Evolutionary conservation across 23 red algal species (phyloP), one percentile per base, ranked within the genome.

Genomic region (Gracilaria gracilis): DNA sequence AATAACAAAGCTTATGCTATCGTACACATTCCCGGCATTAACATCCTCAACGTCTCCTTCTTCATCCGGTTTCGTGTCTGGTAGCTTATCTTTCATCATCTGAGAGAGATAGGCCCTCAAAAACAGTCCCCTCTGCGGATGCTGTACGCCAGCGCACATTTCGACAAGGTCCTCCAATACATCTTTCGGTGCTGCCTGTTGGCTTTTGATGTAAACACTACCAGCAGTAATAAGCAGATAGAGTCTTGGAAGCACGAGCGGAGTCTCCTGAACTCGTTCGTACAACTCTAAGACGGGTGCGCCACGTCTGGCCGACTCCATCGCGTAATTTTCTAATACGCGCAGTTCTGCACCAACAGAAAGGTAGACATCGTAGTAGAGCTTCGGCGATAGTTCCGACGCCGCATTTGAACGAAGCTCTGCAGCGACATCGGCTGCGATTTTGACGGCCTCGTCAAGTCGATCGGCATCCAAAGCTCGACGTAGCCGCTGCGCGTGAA

Each of bases 291-390:
- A 80, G 17, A 86, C 79, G 6, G 87, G 75, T 31, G 87, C 90
- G 14, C 90, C 90, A 5, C 90, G 90, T 28, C 90, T 80, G 23
- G 80, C 90, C 31, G 58, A 67, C 72, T 84, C 90, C 90, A 79
- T 67, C 23, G 55, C 90, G 65, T 86, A 79, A 64, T 74, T 86
- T 49, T 86, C 90, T 2, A 84, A 64, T 8, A 93, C 66, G 1
- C 92, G 92, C 28, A 98, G 64, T 88, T 94, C 95, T 13, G 82
- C 80, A 29, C 67, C 50, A 9, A 98, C 95, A 46, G 95, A 92
- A 36, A 98, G 86, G 82, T 98, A 98, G 50, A 98, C 59, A 51
- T 95, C 95, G 65, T 98, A 98, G 78, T 98, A 98, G 40, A 74
- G 70, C 38, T 88, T 86, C 2, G 95, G 95, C 21, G 88, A 93